Base-by-base conservation (phyloP, 805 yeast genomes). In the Groenewaldozyma salmanticensis region DNA sequence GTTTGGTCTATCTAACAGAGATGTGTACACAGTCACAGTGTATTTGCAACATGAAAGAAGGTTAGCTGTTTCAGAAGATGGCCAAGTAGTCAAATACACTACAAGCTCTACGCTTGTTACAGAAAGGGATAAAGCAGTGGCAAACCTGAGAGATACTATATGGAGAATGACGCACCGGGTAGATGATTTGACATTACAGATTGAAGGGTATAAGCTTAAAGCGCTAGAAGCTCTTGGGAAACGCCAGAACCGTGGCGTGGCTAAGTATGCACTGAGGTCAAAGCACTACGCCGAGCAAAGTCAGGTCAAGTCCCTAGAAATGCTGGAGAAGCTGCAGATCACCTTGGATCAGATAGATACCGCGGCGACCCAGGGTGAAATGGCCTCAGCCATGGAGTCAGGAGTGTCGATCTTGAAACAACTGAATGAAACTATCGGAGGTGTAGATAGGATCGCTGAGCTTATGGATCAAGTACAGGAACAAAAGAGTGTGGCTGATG, bases 401-500 rank as follows among this genome's bases (percentile, higher is more conserved):
- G 64, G 72, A 18, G 54, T 62, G 3, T 50, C 51, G 5, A 53
- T 67, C 16, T 55, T 72, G 27, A 53, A 54, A 37, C 45, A 53
- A 20, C 57, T 73, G 35, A 71, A 71, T 43, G 40, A 55, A 5
- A 63, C 62, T 37, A 47, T 65, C 27, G 75, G 72, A 3, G 71
- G 70, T 2, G 57, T 63, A 11, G 74, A 71, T 6, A 54, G 58
- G 27, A 68, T 72, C 1, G 67, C 64, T 18, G 59, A 62, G 3
- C 46, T 68, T 4, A 53, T 71, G 49, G 70, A 66, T 38, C 64
- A 61, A 33, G 49, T 72, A 9, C 55, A 60, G 13, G 68, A 65
- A 6, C 64, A 66, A 35, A 54, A 54, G 22, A 57, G 52, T 6
- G 61, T 60, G 15, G 53, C 65, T 3, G 68, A 67, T 37, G 60